Percentiles rank a stretch among this genome's conserved stretches.
Conservation (phyloP, 352 stramenopile genomes). For the Elongisporangium anandrum region DNA sequence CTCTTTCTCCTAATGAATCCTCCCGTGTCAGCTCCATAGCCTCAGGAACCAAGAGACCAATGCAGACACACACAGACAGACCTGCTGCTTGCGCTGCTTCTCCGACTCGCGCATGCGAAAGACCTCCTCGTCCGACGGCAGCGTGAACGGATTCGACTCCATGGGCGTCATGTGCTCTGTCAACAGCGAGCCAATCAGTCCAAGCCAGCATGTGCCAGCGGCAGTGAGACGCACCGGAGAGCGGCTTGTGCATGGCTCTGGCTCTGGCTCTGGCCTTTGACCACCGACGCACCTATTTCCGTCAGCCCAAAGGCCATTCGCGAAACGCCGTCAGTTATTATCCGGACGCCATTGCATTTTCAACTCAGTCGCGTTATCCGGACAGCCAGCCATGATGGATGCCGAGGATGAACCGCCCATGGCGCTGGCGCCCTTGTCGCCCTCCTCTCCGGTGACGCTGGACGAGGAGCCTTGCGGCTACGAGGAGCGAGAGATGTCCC, state of each 20-base stretch:
- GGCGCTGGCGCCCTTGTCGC: constrained; percentile 6
- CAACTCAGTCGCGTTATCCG: neutral
- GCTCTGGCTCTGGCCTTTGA: too few relatives aligned
- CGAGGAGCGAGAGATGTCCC: constrained; percentile 31
- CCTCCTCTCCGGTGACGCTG: neutral
- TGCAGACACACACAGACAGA: constrained; percentile 3
- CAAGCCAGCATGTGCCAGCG: neutral
- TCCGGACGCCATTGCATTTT: neutral
- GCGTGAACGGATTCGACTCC: constrained; percentile 87
- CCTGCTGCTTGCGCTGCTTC: constrained; percentile 80
- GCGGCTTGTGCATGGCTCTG: too few relatives aligned
- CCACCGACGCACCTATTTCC: neutral
- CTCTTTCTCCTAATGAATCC: constrained; percentile 38
- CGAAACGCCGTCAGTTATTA: neutral
- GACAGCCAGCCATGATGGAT: constrained; percentile 28
- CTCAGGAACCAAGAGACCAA: too few relatives aligned
- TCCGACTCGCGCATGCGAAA: constrained; percentile 92
- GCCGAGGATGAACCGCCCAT: constrained; percentile 20
- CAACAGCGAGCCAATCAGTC: neutral
- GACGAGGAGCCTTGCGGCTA: constrained; percentile 5
- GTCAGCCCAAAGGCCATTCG: neutral
- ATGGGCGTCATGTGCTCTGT: neutral
- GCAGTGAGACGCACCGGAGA: too few relatives aligned
- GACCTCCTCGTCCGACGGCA: constrained; percentile 93
- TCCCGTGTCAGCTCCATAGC: neutral